Conservation (phyloP, 768 basidiomycete genomes). For the Suillus bovinus region DNA sequence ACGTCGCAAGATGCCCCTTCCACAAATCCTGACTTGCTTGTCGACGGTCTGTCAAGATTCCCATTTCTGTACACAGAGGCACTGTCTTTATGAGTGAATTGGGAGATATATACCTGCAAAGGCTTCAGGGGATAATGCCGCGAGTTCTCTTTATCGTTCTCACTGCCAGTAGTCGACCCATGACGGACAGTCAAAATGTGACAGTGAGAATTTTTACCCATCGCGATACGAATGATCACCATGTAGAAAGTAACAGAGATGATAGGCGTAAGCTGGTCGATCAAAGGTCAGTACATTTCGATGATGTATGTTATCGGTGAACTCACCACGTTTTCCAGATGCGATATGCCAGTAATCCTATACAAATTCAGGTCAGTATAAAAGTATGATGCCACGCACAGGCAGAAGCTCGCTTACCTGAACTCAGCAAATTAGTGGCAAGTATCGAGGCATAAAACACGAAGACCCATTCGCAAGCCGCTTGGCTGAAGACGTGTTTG, state of each 20-base stretch:
- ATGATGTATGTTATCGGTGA: background rate
- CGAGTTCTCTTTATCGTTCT: too few species aligned
- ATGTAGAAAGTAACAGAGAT: slow-evolving; percentile 12
- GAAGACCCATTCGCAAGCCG: slow-evolving; percentile 34
- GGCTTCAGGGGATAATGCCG: too few species aligned
- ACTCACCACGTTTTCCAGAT: slow-evolving; percentile 37
- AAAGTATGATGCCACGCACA: background rate
- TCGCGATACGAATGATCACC: slow-evolving; percentile 11
- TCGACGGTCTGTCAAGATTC: too few species aligned
- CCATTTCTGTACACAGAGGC: too few species aligned
- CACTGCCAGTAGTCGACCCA: too few species aligned
- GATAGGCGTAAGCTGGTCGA: slow-evolving; percentile 4
- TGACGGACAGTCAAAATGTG: too few species aligned
- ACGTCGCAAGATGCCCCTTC: too few species aligned
- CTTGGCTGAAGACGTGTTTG: slow-evolving; percentile 26
- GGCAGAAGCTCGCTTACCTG: slow-evolving; percentile 22
- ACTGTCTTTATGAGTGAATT: too few species aligned
- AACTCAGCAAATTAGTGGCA: slow-evolving; percentile 33
- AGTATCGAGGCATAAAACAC: slow-evolving; percentile 34
- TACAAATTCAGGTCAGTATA: background rate
- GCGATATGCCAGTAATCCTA: slow-evolving; percentile 31
- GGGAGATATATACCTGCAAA: too few species aligned
- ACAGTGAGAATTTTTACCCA: background rate
- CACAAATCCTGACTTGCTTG: too few species aligned
- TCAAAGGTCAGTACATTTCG: background rate